phyloP scores from a whole-genome alignment of 1,139 yeast genomes.

The Starmera stellimalicola region DNA sequence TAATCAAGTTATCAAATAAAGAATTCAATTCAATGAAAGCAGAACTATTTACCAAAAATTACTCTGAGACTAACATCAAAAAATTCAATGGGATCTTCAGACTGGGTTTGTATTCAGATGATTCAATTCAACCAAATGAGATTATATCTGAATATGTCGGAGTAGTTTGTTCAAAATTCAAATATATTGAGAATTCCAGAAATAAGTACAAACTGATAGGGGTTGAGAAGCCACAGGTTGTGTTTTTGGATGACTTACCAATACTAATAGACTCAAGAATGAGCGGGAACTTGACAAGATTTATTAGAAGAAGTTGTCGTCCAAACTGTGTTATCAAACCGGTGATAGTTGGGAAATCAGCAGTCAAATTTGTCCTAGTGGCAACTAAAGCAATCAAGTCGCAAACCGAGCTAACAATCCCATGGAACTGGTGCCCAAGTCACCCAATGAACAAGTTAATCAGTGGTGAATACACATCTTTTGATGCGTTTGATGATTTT shows the following conservation, averaged over 20 bases:
- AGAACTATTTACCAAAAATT: constrained; percentile 21
- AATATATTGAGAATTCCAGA: constrained; percentile 52
- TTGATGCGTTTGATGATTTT: constrained; percentile 32
- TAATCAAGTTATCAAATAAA: background rate
- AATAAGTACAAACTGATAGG: constrained; percentile 83
- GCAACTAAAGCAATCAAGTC: constrained; percentile 47
- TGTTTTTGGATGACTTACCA: constrained; percentile 41
- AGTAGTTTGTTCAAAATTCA: constrained; percentile 54
- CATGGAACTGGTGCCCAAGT: constrained; percentile 80
- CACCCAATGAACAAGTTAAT: constrained; percentile 58
- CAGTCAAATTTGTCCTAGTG: constrained; percentile 47
- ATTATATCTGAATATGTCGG: constrained; percentile 63
- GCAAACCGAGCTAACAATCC: constrained; percentile 63
- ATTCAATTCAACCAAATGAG: constrained; percentile 37
- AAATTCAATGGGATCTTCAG: constrained; percentile 66
- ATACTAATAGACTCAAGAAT: constrained; percentile 70
- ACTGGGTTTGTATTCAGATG: constrained; percentile 49
- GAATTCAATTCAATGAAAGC: constrained; percentile 1
- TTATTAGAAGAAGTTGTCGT: constrained; percentile 65
- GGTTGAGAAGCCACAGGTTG: constrained; percentile 72
- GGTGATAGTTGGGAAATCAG: constrained; percentile 36
- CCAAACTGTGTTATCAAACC: constrained; percentile 66
- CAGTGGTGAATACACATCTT: constrained; percentile 27
- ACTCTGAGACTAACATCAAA: constrained; percentile 21
- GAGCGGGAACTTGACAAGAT: constrained; percentile 69